Base-by-base conservation (phyloP, 2,329 filamentous ascomycete genomes). In the Alternaria postmessia region DNA sequence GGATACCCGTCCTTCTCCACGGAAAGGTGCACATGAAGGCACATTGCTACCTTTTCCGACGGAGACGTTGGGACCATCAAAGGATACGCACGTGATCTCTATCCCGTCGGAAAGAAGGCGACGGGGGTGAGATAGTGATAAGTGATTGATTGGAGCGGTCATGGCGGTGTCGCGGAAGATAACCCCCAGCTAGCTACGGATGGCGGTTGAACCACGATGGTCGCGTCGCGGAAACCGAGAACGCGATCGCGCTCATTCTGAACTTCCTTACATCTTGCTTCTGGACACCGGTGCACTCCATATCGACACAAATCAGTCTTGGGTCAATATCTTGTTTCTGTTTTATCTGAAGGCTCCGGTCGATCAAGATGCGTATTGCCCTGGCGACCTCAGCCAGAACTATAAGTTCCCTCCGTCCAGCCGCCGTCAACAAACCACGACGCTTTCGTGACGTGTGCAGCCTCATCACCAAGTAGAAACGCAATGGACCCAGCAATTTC, bases 31-130 rank as follows among this genome's bases (percentile, higher is more conserved):
- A 30, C n/a, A n/a, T 36, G 24, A 44, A 24, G 36, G 22, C 16
- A 2, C 22, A n/a, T 44, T 46, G 9, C 47, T 30, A 30, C 36
- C 43, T 59, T 59, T 59, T 43, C 57, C 51, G 57, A 54, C 51
- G 51, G 57, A 51, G 44, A 59, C 26, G 28, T 20, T 43, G 36
- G 16, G 20, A 24, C 7, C 30, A 48, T 36, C 46, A 24, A 12
- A 48, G 18, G 5, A 36, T 3, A 36, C 14, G 20, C 46, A 48
- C 30, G 46, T 48, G 30, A 36, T 22, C 30, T 22, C 14, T 36
- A 48, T 48, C 46, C 46, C 46, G 46, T 48, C 46, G 46, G 30
- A 48, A 48, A 48, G 46, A 36, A 48, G 30, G 30, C 22, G 30
- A 36, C 9, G 30, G 30, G 16, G 20, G 12, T 36, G 46, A 5